Conservation (phyloP, 2,329 filamentous ascomycete species). For the Trichophyton mentagrophytes region DNA sequence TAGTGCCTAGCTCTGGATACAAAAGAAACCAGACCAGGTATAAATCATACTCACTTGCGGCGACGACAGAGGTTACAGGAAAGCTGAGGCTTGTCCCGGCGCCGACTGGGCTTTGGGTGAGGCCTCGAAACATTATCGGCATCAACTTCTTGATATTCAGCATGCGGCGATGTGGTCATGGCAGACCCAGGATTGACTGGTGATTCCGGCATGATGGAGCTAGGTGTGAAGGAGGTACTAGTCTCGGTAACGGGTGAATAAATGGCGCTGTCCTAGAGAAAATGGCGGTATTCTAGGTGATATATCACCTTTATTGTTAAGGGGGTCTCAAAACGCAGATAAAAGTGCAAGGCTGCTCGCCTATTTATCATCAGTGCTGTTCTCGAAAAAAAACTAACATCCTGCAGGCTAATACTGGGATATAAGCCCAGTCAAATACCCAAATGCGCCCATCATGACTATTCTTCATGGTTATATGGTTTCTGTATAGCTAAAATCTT, state of each 20-base stretch:
- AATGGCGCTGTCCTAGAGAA: neutral
- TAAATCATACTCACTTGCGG: slow-evolving; percentile 22
- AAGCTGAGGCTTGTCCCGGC: slow-evolving; percentile 25
- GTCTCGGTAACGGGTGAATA: neutral
- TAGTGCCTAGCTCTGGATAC: neutral
- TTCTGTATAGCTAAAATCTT: neutral
- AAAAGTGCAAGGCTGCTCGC: neutral
- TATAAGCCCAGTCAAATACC: neutral
- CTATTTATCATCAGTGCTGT: neutral
- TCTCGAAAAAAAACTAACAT: neutral
- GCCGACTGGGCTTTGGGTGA: slow-evolving; percentile 14
- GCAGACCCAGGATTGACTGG: slow-evolving; percentile 13
- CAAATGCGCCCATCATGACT: neutral
- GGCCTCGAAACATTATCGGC: neutral
- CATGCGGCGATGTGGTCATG: slow-evolving; percentile 7
- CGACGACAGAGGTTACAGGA: slow-evolving; percentile 26
- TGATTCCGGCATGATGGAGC: slow-evolving; percentile 18
- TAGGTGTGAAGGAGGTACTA: neutral
- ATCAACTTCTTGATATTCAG: neutral
- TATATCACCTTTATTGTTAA: neutral
- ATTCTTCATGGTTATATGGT: neutral
- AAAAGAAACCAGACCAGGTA: neutral
- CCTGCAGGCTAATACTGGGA: neutral
- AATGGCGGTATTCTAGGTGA: neutral
- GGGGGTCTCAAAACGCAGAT: neutral